These are phyloP conservation scores for Carpinus viminea DNA, from an alignment of 306 rosid genomes.

Conservation along the genomic window DNA sequence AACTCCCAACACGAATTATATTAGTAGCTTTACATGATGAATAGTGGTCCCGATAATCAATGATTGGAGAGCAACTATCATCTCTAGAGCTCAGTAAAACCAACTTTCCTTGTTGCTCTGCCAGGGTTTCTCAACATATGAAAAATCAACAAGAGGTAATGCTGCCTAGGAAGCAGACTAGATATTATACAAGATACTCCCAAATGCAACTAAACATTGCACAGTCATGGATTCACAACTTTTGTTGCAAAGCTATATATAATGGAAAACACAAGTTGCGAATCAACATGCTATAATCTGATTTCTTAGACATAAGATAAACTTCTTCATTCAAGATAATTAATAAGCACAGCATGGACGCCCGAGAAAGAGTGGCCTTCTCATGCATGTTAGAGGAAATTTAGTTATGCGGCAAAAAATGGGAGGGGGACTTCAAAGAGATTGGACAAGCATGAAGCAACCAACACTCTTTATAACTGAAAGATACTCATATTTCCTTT, in stretches of 20 bases:
- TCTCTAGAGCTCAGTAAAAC: not conserved
- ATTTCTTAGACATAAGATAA: not conserved
- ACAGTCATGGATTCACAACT: not conserved
- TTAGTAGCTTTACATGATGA: not conserved
- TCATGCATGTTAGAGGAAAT: not conserved
- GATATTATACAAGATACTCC: not conserved
- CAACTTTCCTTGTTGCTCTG: not conserved
- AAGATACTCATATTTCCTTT: not conserved
- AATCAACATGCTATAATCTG: not conserved
- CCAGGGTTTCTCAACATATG: not conserved
- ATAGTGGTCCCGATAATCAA: not conserved
- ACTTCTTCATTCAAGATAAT: not conserved
- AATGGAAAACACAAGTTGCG: not conserved
- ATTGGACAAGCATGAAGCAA: not conserved
- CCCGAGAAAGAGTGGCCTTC: not conserved
- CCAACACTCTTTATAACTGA: not conserved
- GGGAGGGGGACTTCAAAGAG: not conserved
- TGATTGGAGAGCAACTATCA: not conserved
- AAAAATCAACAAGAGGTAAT: not conserved
- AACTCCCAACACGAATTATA: not conserved
- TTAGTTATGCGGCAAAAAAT: not conserved
- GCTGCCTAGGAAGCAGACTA: not conserved
- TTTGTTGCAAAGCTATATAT: not conserved
- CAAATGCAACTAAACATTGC: not conserved
- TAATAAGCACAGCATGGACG: not conserved